Base-by-base conservation (phyloP, 495 filamentous ascomycete genomes). In the Penicillium longicatenatum region DNA sequence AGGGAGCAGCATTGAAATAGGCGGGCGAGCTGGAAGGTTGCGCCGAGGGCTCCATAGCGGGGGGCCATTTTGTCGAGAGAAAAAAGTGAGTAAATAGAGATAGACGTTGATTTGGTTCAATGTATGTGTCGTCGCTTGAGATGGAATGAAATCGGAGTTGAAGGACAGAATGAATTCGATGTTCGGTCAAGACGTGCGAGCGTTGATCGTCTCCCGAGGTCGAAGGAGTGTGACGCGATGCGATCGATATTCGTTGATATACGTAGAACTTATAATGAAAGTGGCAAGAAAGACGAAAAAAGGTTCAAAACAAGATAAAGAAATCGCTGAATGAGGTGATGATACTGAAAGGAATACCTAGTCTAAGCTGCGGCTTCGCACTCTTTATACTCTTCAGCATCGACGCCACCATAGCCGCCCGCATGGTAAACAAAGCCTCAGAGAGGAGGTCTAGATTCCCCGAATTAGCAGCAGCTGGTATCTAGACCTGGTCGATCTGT, bases 21-120 rank as follows among this genome's bases (percentile, higher is more conserved):
- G 29, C 93, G 84, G 59, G 88, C 82, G 55, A 89, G 67, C 31
- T 86, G 84, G 79, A 95, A 96, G 57, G 85, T 89, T 51, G 85
- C 84, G 60, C 90, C 90, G 46, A 96, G 77, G 63, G 88, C 89
- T 62, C 93, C 92, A 65, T 91, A 70, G 48, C 64, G 62, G 8
- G 51, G 58, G 5, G 52, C 24, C 71, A 74, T 74, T 49, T 59
- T 70, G 59, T 52, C 12, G 44, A 52, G n/a, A 26, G 29, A 47
- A 29, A 10, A 11, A 9, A 19, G 2, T 29, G 21, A 54, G 2
- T 29, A 20, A 54, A 54, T 12, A 21, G 19, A 29, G 16, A 24
- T 37, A 10, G 39, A 24, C 20, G 8, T 26, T 9, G 26, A 26
- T 26, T 26, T 46, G 11, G 5, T 46, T 10, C 10, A 46, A 19